These are phyloP conservation scores for Pseudocercospora musae DNA, from an alignment of 2,329 filamentous ascomycete species.

Conservation along the genomic window DNA sequence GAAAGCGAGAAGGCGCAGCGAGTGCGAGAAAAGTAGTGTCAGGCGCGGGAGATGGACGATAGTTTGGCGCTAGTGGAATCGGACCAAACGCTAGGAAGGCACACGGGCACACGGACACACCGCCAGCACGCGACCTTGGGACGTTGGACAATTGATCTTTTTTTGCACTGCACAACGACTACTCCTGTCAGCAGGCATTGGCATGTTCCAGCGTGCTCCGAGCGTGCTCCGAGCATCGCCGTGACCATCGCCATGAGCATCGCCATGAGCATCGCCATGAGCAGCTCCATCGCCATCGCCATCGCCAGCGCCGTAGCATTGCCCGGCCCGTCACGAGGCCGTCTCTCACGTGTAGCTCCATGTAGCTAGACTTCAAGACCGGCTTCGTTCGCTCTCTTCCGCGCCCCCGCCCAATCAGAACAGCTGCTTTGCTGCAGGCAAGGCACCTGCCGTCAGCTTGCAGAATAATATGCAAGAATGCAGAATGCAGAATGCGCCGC, in stretches of 20 bases:
- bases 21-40: background rate
- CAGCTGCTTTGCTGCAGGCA: background rate
- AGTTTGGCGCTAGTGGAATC: conserved; percentile 6
- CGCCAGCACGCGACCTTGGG: background rate
- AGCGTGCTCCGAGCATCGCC: too few relatives aligned
- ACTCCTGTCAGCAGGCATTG: background rate
- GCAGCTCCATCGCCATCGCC: too few relatives aligned
- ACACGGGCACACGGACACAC: too few relatives aligned
- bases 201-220: too few relatives aligned
- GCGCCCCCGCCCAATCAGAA: background rate
- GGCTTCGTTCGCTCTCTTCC: background rate
- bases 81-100: background rate
- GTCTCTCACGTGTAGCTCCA: background rate
- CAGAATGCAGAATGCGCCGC: background rate
- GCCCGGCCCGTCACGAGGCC: too few relatives aligned
- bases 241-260: too few relatives aligned
- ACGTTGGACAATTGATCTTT: background rate
- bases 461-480: background rate
- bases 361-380: background rate
- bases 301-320: too few relatives aligned
- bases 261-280: too few relatives aligned
- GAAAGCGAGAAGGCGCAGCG: background rate
- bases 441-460: background rate
- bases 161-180: background rate
- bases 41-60: background rate